phyloP scores from a whole-genome alignment of 495 filamentous ascomycete genomes.

The Penicillium antarcticum region DNA sequence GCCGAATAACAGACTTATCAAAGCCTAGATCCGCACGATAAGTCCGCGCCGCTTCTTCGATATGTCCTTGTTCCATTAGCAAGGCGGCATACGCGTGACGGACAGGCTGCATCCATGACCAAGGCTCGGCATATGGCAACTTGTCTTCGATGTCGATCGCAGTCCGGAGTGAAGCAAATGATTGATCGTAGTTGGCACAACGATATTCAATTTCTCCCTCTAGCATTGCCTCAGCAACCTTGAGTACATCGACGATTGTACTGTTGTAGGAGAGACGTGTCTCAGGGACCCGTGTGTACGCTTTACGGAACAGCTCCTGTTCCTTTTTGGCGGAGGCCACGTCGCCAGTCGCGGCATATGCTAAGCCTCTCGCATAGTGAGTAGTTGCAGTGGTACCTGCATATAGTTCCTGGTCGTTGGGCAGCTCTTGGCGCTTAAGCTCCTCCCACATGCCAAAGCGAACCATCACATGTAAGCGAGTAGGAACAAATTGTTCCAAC shows the following conservation, averaged over 20 bases:
- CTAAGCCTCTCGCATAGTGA: constrained; percentile 58
- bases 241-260: constrained; percentile 51
- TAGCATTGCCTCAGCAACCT: constrained; percentile 55
- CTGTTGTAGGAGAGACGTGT: constrained; percentile 50
- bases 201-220: constrained; percentile 65
- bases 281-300: constrained; percentile 46
- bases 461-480: constrained; percentile 59
- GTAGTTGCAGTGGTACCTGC: constrained; percentile 53
- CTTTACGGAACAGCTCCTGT: constrained; percentile 39
- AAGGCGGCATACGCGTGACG: constrained; percentile 62
- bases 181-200: constrained; percentile 43
- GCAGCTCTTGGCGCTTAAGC: constrained; percentile 44
- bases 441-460: constrained; percentile 63
- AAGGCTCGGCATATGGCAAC: constrained; percentile 61
- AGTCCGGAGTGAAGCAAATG: constrained; percentile 45
- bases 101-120: constrained; percentile 65
- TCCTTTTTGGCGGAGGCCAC: constrained; percentile 41
- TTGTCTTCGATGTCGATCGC: constrained; percentile 48
- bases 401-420: constrained; percentile 49
- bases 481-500: constrained; percentile 57
- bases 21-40: constrained; percentile 60
- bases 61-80: constrained; percentile 53
- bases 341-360: constrained; percentile 47
- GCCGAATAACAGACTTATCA: constrained; percentile 47
- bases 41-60: constrained; percentile 48